Percentiles rank a stretch among this genome's conserved stretches.
phyloP scores from a whole-genome alignment of 202 grass and related monocot species.

The Digitaria exilis region DNA sequence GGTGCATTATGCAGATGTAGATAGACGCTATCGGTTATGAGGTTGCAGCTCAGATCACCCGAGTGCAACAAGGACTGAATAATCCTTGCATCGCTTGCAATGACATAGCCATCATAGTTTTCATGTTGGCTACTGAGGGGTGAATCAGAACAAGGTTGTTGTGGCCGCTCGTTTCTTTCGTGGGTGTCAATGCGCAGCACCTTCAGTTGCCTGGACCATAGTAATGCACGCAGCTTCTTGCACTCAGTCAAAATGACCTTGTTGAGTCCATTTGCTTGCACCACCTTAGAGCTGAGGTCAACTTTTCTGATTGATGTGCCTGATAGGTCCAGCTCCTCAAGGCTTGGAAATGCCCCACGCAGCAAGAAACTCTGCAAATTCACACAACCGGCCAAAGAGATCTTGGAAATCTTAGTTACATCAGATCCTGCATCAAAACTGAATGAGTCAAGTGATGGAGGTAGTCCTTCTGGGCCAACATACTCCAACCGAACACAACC shows the following conservation, averaged over 20 bases:
- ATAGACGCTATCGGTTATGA: background rate
- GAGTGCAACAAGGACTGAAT: background rate
- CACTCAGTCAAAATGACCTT: background rate
- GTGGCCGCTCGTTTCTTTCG: background rate
- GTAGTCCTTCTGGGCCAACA: background rate
- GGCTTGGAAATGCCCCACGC: background rate
- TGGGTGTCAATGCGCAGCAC: background rate
- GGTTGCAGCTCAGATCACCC: no score
- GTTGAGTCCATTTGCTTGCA: background rate
- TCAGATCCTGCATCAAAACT: background rate
- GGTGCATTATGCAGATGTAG: background rate
- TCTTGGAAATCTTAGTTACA: background rate
- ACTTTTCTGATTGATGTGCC: background rate
- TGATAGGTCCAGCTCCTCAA: slow-evolving; percentile 13
- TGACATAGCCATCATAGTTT: background rate
- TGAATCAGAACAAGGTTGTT: background rate
- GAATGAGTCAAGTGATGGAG: slow-evolving; percentile 6
- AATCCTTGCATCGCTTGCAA: background rate
- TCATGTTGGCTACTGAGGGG: no score
- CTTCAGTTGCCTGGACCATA: background rate
- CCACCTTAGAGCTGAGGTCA: background rate
- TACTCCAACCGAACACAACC: slow-evolving; percentile 11
- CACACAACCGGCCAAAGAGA: background rate
- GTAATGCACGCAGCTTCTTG: background rate
- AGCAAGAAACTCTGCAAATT: background rate